A percentile compares a stretch with the other conserved stretches of the same genome.
Conservation (phyloP, 1,284 basidiomycete genomes). For the Rhizopogon hawkerae region DNA sequence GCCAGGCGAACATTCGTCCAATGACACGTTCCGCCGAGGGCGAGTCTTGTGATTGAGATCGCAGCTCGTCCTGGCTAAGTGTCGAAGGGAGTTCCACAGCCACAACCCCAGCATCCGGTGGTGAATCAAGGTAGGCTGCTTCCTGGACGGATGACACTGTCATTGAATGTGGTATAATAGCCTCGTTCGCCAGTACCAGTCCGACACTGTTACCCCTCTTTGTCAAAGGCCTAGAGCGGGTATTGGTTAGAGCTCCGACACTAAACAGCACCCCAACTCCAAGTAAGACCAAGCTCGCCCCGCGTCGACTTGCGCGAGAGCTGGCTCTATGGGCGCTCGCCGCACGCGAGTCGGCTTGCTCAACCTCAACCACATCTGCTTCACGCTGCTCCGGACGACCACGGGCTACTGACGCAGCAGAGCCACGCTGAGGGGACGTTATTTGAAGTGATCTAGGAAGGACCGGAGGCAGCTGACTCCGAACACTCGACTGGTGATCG, state of each 20-base stretch:
- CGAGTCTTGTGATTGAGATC: conserved; percentile 23
- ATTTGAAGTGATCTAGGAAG: conserved; percentile 29
- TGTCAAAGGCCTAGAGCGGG: conserved; percentile 20
- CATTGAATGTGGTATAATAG: conserved; percentile 2
- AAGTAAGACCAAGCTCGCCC: conserved; percentile 66
- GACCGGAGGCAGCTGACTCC: conserved; percentile 19
- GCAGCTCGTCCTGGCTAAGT: conserved; percentile 6
- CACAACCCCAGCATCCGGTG: conserved; percentile 3
- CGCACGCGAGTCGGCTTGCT: conserved; percentile 18
- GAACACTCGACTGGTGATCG: conserved; percentile 35
- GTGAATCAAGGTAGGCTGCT: neutral
- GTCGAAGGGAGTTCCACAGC: conserved; percentile 18
- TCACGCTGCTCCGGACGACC: conserved; percentile 41
- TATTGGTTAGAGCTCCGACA: conserved; percentile 41
- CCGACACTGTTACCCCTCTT: conserved; percentile 26
- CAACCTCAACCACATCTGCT: conserved; percentile 21
- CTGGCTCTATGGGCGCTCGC: conserved; percentile 29
- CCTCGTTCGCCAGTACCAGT: conserved; percentile 16
- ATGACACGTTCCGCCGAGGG: conserved; percentile 52
- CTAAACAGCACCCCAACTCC: conserved; percentile 64
- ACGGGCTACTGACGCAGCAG: conserved; percentile 26
- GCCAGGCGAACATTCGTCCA: conserved; percentile 86
- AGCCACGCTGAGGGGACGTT: conserved; percentile 19
- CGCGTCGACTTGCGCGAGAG: conserved; percentile 54
- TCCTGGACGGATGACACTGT: conserved; percentile 7